phyloP scores from a whole-genome alignment of 2,329 filamentous ascomycete species.

The Ophiostoma perfectum region DNA sequence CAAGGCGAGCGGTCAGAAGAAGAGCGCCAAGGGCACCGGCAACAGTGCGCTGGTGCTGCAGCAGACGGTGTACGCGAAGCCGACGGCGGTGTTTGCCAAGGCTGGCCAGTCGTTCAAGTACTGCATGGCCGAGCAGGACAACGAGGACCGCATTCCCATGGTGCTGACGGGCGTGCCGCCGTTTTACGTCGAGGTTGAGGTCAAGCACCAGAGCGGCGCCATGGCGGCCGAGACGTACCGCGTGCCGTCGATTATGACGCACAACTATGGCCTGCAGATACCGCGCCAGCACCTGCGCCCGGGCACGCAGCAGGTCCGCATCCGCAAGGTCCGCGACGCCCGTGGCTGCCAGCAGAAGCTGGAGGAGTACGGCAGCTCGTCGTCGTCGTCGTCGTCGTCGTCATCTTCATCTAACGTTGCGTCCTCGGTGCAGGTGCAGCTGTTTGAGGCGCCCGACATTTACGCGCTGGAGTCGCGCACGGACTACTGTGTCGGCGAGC shows the following conservation, averaged over 20 bases:
- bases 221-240: constrained; percentile 76
- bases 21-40: neutral
- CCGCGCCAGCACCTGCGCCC: constrained; percentile 79
- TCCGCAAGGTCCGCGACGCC: constrained; percentile 83
- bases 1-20: constrained; percentile 30
- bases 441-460: constrained; percentile 89
- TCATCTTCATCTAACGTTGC: constrained; percentile 36
- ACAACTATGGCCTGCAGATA: constrained; percentile 73
- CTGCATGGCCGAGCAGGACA: constrained; percentile 76
- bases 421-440: constrained; percentile 79
- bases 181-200: constrained; percentile 85
- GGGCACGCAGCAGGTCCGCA: constrained; percentile 82
- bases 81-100: constrained; percentile 73
- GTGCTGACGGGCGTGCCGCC: constrained; percentile 72
- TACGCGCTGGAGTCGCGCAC: constrained; percentile 75
- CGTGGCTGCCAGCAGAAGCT: constrained; percentile 73
- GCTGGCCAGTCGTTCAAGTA: constrained; percentile 94
- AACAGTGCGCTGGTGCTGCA: constrained; percentile 57
- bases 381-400: constrained; percentile 55
- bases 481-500: constrained; percentile 94
- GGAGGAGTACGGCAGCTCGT: constrained; percentile 18
- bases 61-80: constrained; percentile 79
- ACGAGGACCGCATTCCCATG: constrained; percentile 84
- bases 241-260: constrained; percentile 71
- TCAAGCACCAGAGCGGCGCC: constrained; percentile 80